phyloP scores from a whole-genome alignment of 441 rosid species.

The Jatropha multifida region DNA sequence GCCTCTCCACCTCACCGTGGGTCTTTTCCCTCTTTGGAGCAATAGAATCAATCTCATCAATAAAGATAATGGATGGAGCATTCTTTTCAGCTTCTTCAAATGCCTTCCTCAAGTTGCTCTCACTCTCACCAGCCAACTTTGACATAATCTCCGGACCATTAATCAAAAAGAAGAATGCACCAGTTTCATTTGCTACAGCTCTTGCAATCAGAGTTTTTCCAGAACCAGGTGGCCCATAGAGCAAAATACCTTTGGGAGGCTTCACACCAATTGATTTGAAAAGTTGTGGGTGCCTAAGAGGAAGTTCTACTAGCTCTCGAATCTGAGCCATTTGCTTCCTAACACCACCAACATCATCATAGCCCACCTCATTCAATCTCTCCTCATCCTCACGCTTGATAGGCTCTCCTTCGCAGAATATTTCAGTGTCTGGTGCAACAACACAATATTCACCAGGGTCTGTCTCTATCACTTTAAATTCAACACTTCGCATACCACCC shows the following conservation, averaged over 20 bases:
- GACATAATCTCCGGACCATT: slow-evolving; percentile 74
- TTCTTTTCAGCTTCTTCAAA: slow-evolving; percentile 71
- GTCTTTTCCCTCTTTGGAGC: slow-evolving; percentile 72
- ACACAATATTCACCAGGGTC: slow-evolving; percentile 67
- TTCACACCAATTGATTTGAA: slow-evolving; percentile 75
- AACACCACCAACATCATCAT: slow-evolving; percentile 83
- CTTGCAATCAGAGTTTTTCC: slow-evolving; percentile 64
- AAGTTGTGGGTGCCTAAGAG: slow-evolving; percentile 69
- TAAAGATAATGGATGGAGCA: slow-evolving; percentile 65
- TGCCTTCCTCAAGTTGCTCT: slow-evolving; percentile 65
- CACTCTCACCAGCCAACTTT: slow-evolving; percentile 73
- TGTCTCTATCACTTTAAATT: slow-evolving; percentile 59
- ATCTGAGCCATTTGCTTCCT: slow-evolving; percentile 80
- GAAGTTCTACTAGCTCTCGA: slow-evolving; percentile 69
- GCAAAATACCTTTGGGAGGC: slow-evolving; percentile 73
- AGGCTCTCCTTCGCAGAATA: slow-evolving; percentile 70
- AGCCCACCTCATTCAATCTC: slow-evolving; percentile 65
- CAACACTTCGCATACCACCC: slow-evolving; percentile 71
- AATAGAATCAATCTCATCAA: slow-evolving; percentile 67
- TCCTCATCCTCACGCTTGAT: slow-evolving; percentile 67
- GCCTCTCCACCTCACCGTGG: slow-evolving; percentile 59
- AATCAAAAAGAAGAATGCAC: slow-evolving; percentile 65
- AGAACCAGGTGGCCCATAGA: slow-evolving; percentile 63
- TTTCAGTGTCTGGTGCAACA: slow-evolving; percentile 66
- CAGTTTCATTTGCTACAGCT: slow-evolving; percentile 70